These are phyloP conservation scores for Beauveria australis DNA, from an alignment of 2,329 filamentous ascomycete species.

Conservation along the genomic window DNA sequence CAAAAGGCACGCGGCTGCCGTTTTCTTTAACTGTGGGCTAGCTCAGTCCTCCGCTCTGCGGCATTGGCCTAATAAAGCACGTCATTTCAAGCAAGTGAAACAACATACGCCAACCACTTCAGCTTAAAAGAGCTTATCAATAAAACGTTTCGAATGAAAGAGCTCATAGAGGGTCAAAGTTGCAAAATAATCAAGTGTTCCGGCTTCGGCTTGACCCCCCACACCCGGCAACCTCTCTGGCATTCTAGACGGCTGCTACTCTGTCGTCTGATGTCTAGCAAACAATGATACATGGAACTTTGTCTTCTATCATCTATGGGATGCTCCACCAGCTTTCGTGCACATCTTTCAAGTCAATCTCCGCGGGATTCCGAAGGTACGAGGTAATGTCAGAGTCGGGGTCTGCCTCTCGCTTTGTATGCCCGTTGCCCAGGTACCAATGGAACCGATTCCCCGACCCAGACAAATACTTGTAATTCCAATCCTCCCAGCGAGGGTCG, in stretches of 20 bases:
- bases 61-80: not conserved
- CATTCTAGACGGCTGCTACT: not conserved
- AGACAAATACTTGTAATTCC: constrained; percentile 38
- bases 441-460: constrained; percentile 43
- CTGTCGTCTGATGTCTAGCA: not conserved
- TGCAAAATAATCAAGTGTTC: not conserved
- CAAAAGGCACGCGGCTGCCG: not conserved
- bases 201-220: not conserved
- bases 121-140: not conserved
- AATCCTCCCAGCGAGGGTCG: constrained; percentile 50
- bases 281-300: too few species aligned
- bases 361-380: constrained; percentile 49
- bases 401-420: constrained; percentile 47
- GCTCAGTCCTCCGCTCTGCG: not conserved
- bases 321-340: constrained; percentile 62
- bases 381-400: constrained; percentile 47
- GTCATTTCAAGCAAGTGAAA: constrained; percentile 1
- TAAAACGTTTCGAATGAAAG: not conserved
- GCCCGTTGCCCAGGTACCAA: constrained; percentile 57
- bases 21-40: not conserved
- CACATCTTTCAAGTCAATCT: constrained; percentile 51
- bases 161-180: not conserved
- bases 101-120: not conserved
- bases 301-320: constrained; percentile 17
- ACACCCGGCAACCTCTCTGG: not conserved